Conservation (phyloP, 257 asterid species). For the Nicotiana tomentosiformis region DNA sequence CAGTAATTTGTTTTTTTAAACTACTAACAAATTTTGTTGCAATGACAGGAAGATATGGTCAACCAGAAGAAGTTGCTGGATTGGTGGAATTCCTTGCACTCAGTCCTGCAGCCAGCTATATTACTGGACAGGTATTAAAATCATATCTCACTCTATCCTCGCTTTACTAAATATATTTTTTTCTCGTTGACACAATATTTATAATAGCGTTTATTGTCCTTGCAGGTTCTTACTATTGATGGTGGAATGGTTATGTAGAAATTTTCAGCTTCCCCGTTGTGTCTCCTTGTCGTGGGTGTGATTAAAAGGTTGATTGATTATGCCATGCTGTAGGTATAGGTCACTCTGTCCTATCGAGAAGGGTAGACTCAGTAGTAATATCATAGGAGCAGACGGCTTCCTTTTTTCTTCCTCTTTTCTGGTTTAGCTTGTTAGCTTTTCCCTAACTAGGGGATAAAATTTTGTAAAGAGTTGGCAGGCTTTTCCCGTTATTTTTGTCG, state of each 20-base stretch:
- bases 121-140: conserved; percentile 76
- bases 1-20: neutral
- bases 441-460: neutral
- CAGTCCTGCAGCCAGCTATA: conserved; percentile 62
- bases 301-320: neutral
- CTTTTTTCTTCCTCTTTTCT: neutral
- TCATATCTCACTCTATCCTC: neutral
- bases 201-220: neutral
- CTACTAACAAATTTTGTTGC: neutral
- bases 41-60: conserved; percentile 30
- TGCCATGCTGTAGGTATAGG: neutral
- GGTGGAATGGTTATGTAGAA: conserved; percentile 88
- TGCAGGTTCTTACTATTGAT: conserved; percentile 78
- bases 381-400: no score
- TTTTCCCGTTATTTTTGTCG: neutral
- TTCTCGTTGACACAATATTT: neutral
- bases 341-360: neutral
- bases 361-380: neutral
- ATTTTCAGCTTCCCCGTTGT: neutral
- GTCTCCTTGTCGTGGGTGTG: neutral
- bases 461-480: neutral
- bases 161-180: neutral
- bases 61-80: conserved; percentile 50
- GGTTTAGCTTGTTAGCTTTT: neutral
- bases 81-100: conserved; percentile 33